Percentiles rank a stretch among this genome's conserved stretches.
Evolutionary conservation across 306 rosid species (phyloP).

Genomic region (Casuarina equisetifolia): DNA sequence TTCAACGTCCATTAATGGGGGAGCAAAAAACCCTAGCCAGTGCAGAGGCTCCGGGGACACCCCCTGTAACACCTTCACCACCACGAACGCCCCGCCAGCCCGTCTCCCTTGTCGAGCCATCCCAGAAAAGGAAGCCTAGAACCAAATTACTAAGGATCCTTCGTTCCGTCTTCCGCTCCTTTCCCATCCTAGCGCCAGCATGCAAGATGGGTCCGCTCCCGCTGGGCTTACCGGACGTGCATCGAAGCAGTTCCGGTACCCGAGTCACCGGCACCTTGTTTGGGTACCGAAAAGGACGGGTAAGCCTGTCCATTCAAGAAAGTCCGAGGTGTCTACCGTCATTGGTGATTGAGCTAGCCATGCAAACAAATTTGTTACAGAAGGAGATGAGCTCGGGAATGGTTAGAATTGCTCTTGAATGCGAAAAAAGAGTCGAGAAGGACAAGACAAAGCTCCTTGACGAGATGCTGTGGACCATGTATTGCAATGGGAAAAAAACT

Average conservation of each 20-base stretch:
- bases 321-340: constrained; percentile 49
- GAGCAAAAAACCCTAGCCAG: constrained; percentile 41
- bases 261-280: constrained; percentile 63
- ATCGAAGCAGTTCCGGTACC: constrained; percentile 3
- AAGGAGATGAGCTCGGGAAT: constrained; percentile 70
- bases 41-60: not conserved
- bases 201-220: constrained; percentile 59
- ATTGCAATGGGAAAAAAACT: constrained; percentile 70
- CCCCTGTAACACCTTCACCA: constrained; percentile 25
- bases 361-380: constrained; percentile 58
- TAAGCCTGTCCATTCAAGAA: constrained; percentile 67
- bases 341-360: constrained; percentile 60
- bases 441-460: constrained; percentile 54
- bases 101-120: constrained; percentile 58
- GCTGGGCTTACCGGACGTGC: constrained; percentile 14
- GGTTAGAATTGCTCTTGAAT: constrained; percentile 77
- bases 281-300: constrained; percentile 70
- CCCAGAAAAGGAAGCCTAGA: constrained; percentile 41
- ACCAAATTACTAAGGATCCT: constrained; percentile 49
- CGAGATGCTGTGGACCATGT: constrained; percentile 75
- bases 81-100: constrained; percentile 15
- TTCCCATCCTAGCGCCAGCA: constrained; percentile 65
- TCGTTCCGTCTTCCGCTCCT: constrained; percentile 66
- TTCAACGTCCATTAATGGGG: constrained; percentile 50
- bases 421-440: constrained; percentile 67